Evolutionary conservation across 2,329 filamentous ascomycete genomes (phyloP).

Genomic region (Pseudogymnoascus sp.): DNA sequence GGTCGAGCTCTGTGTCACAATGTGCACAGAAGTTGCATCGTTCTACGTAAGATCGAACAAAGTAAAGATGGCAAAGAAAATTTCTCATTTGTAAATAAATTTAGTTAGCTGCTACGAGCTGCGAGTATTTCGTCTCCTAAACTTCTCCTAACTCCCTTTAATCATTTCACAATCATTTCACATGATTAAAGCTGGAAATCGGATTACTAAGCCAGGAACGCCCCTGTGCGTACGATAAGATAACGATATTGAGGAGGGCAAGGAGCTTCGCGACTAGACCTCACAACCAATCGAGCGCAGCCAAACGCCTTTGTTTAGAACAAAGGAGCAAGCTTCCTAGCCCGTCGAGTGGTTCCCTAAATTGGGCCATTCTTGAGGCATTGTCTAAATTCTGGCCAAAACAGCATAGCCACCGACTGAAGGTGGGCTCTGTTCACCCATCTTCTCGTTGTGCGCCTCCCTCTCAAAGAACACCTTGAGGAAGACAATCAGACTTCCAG

Average conservation of each 20-base stretch:
- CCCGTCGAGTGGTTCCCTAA: not conserved
- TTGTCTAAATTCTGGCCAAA: not conserved
- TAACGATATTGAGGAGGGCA: not conserved
- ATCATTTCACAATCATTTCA: not conserved
- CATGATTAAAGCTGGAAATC: not conserved
- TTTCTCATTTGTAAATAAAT: not conserved
- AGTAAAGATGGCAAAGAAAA: not conserved
- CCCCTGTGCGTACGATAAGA: not conserved
- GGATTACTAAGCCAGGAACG: not conserved
- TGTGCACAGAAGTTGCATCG: no score
- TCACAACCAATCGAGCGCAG: not conserved
- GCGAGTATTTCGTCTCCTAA: not conserved
- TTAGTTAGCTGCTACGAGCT: not conserved
- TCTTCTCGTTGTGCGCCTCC: not conserved
- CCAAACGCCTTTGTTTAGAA: not conserved
- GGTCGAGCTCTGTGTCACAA: no score
- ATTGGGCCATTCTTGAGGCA: not conserved
- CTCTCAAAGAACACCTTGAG: not conserved
- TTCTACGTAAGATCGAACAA: no score
- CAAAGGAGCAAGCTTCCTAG: not conserved
- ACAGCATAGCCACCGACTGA: not conserved
- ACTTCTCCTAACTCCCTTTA: not conserved
- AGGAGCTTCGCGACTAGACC: not conserved
- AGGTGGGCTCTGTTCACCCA: not conserved
- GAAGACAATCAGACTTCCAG: not conserved